A percentile compares a stretch with the other conserved stretches of the same genome.
These are phyloP conservation scores for Solanum hybrid DNA, from an alignment of 305 asterid genomes.

Conservation along the genomic window DNA sequence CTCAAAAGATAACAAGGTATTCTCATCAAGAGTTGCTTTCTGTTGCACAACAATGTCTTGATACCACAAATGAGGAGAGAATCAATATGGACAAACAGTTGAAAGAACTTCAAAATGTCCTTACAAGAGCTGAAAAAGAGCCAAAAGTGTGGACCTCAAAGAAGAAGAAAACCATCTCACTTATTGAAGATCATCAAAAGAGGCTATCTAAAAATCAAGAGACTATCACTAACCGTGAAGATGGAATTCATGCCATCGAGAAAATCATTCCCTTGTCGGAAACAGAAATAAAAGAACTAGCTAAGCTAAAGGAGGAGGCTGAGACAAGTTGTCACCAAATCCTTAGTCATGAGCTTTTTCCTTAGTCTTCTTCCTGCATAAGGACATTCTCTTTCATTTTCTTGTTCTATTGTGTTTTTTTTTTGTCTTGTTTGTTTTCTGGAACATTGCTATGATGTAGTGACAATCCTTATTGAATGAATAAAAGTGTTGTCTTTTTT, in stretches of 20 bases:
- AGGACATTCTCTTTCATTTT: neutral
- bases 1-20: neutral
- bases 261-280: neutral
- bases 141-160: neutral
- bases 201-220: too few species aligned
- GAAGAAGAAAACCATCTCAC: neutral
- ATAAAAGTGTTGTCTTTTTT: neutral
- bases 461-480: neutral
- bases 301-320: neutral
- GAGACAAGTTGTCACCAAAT: neutral
- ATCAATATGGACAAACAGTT: neutral
- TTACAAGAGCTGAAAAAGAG: too few species aligned
- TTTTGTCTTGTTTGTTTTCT: neutral
- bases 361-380: neutral
- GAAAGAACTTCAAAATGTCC: neutral
- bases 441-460: neutral
- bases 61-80: neutral
- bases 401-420: neutral
- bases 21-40: neutral
- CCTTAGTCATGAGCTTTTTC: neutral
- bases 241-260: neutral
- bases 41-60: neutral
- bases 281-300: neutral
- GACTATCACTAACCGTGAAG: neutral
- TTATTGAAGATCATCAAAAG: neutral